These are phyloP conservation scores for Lizonia empirigonia DNA, from an alignment of 2,329 filamentous ascomycete genomes.

Conservation along the genomic window DNA sequence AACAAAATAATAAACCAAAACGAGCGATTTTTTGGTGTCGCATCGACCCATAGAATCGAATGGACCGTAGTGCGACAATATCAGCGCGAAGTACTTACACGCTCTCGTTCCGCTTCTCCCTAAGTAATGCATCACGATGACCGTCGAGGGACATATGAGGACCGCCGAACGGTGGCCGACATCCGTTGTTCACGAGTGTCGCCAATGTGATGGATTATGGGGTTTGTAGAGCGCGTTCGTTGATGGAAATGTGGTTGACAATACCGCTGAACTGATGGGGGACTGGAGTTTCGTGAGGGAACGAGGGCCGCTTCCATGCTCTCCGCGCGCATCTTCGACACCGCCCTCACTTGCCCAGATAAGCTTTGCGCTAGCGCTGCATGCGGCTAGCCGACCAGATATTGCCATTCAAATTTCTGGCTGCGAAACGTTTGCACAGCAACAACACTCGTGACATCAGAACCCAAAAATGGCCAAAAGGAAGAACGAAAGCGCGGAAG, in stretches of 20 bases:
- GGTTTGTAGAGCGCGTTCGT: slow-evolving; percentile 35
- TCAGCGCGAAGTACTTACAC: slow-evolving; percentile 48
- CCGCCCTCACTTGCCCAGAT: slow-evolving; percentile 27
- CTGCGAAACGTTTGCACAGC: slow-evolving; percentile 12
- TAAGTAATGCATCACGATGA: slow-evolving; percentile 49
- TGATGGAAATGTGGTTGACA: slow-evolving; percentile 43
- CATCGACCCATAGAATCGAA: slow-evolving; percentile 36
- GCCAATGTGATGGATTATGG: slow-evolving; percentile 48
- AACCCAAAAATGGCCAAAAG: slow-evolving; percentile 42
- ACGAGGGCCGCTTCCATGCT: slow-evolving; percentile 22
- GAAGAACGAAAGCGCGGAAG: slow-evolving; percentile 39
- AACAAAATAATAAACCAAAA: slow-evolving; percentile 43
- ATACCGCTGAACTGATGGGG: slow-evolving; percentile 38
- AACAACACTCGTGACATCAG: slow-evolving; percentile 19
- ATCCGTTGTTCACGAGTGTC: slow-evolving; percentile 55
- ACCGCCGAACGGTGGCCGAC: slow-evolving; percentile 49
- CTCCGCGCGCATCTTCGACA: slow-evolving; percentile 17
- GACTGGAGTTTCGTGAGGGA: slow-evolving; percentile 32
- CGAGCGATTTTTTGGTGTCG: slow-evolving; percentile 51
- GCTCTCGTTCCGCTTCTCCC: slow-evolving; percentile 51
- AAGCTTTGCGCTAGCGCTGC: slow-evolving; percentile 31
- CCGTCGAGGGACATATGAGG: slow-evolving; percentile 57
- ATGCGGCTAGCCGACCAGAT: slow-evolving; percentile 27
- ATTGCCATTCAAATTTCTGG: slow-evolving; percentile 23
- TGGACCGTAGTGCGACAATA: slow-evolving; percentile 40